Evolutionary conservation across 2,329 filamentous ascomycete genomes (phyloP).

Genomic region (Apiospora hydei): DNA sequence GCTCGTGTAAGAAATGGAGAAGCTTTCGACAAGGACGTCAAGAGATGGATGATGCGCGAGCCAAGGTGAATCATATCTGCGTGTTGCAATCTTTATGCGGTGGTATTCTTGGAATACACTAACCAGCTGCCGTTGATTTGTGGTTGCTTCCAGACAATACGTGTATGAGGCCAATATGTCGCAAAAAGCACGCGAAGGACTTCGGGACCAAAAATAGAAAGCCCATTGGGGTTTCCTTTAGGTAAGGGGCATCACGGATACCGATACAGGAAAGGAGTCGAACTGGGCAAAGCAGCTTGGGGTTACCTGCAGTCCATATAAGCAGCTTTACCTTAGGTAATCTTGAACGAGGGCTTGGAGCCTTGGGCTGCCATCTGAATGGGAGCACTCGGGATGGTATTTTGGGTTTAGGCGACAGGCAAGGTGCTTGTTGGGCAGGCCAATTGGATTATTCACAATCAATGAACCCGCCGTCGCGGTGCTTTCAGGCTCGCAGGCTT

Average conservation of each 20-base stretch:
- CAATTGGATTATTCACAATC: not conserved
- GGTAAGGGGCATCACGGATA: not conserved
- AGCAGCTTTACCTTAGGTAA: not conserved
- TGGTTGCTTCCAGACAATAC: not conserved
- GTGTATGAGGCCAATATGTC: not conserved
- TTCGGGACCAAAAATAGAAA: not conserved
- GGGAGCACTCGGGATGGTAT: not conserved
- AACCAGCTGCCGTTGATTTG: not conserved
- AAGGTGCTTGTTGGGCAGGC: not conserved
- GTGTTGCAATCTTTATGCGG: not conserved
- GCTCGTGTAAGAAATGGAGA: not conserved
- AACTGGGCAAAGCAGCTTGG: not conserved
- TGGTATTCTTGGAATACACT: not conserved
- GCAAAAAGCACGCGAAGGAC: not conserved
- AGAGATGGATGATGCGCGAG: not conserved
- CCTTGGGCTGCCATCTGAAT: not conserved
- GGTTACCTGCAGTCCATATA: not conserved
- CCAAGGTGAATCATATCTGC: slow-evolving; percentile 3
- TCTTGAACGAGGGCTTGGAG: not conserved
- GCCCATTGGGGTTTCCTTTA: not conserved
- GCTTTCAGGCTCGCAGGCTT: not conserved
- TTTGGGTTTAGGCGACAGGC: not conserved
- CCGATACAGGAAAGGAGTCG: not conserved
- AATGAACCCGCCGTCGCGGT: not conserved
- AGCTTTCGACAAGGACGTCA: slow-evolving; percentile 5